A percentile compares a stretch with the other conserved stretches of the same genome.
These are phyloP conservation scores for Annona cherimola DNA, from an alignment of 164 flowering plant genomes.

Conservation along the genomic window DNA sequence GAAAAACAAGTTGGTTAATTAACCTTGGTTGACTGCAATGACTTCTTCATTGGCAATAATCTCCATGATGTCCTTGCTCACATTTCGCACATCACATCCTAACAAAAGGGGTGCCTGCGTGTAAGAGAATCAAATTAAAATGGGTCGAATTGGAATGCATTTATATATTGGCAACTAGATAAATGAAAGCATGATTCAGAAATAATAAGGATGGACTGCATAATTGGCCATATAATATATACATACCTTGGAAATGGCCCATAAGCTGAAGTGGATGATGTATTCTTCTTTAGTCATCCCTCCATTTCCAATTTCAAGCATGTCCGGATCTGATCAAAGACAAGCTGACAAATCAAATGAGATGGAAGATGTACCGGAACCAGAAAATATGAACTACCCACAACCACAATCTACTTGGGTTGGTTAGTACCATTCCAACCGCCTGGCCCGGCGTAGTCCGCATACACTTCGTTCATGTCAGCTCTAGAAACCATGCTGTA, in stretches of 20 bases:
- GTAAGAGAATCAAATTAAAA: too few species aligned
- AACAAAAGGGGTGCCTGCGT: constrained; percentile 83
- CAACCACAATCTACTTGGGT: background rate
- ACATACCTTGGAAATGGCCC: constrained; percentile 83
- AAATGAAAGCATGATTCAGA: too few species aligned
- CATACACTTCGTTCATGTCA: constrained; percentile 69
- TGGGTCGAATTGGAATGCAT: too few species aligned
- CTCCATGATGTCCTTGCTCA: constrained; percentile 56
- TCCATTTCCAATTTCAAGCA: constrained; percentile 97
- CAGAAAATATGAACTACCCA: background rate
- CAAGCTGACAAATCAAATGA: background rate
- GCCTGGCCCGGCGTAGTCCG: constrained; percentile 73
- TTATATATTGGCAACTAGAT: too few species aligned
- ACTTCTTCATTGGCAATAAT: constrained; percentile 71
- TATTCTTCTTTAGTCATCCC: constrained; percentile 87
- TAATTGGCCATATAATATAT: too few species aligned
- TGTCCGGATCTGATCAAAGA: constrained; percentile 71
- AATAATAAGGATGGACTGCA: too few species aligned
- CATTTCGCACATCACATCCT: constrained; percentile 74
- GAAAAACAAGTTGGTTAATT: background rate
- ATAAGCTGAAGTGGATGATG: constrained; percentile 70
- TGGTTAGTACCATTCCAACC: constrained; percentile 82
- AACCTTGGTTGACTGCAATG: constrained; percentile 81
- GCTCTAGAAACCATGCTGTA: constrained; percentile 72
- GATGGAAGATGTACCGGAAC: background rate